Percentiles rank a stretch among this genome's conserved stretches.
phyloP scores from a whole-genome alignment of 2,329 filamentous ascomycete genomes.

The Pseudopyrenochaeta lycopersici region DNA sequence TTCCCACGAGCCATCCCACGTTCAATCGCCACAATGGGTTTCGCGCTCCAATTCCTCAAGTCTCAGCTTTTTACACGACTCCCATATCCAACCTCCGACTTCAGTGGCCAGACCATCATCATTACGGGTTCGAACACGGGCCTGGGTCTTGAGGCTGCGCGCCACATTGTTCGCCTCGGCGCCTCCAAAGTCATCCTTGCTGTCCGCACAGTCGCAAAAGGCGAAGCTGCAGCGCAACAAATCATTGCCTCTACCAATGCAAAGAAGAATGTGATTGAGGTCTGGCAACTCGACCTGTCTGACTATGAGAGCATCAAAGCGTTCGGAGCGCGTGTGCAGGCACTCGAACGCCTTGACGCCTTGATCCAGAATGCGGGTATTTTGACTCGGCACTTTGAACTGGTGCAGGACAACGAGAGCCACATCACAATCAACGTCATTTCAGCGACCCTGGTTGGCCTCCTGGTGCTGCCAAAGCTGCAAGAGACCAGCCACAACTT shows the following conservation, averaged over 20 bases:
- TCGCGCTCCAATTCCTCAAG: constrained; percentile 39
- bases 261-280: constrained; percentile 47
- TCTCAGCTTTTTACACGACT: constrained; percentile 51
- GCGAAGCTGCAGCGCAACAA: constrained; percentile 52
- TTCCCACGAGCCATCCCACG: not conserved
- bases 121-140: constrained; percentile 59
- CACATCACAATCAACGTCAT: constrained; percentile 35
- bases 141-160: constrained; percentile 56
- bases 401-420: constrained; percentile 23
- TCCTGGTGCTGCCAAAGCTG: constrained; percentile 40
- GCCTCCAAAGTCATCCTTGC: constrained; percentile 57
- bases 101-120: constrained; percentile 51
- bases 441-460: constrained; percentile 25
- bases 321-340: constrained; percentile 36
- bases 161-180: constrained; percentile 52
- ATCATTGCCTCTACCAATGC: constrained; percentile 46
- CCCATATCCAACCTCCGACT: constrained; percentile 32
- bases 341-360: constrained; percentile 45
- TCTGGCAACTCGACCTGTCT: constrained; percentile 56
- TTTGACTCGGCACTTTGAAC: constrained; percentile 9
- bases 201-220: constrained; percentile 53
- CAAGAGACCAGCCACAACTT: constrained; percentile 22
- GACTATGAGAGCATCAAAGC: constrained; percentile 48
- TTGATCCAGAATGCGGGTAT: constrained; percentile 53
- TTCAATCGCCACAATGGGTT: constrained; percentile 3